phyloP scores from a whole-genome alignment of 108 stramenopile species.

The Schizochytrium sp. region DNA sequence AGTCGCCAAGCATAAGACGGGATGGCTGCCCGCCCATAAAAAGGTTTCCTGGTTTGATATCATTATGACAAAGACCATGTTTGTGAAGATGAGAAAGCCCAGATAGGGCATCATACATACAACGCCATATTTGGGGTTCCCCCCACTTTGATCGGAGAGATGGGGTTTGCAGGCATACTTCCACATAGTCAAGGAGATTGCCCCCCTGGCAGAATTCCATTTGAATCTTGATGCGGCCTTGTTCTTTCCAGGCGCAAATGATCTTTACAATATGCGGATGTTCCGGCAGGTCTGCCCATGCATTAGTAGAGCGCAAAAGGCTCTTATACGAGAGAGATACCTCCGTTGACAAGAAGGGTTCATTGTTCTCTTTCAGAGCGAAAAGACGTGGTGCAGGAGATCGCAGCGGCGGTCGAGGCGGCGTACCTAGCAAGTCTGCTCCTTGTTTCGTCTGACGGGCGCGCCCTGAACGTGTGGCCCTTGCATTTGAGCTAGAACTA shows the following conservation, averaged over 20 bases:
- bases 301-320: background rate
- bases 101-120: background rate
- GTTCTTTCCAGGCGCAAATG: conserved; percentile 21
- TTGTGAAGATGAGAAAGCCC: conserved; percentile 25
- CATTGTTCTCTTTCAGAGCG: conserved; percentile 28
- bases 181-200: conserved; percentile 18
- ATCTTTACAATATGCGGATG: conserved; percentile 18
- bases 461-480: background rate
- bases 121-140: conserved; percentile 23
- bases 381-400: background rate
- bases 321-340: background rate
- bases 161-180: background rate
- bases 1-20: conserved; percentile 38
- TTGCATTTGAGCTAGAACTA: background rate
- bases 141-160: background rate
- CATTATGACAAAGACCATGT: conserved; percentile 44
- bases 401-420: background rate
- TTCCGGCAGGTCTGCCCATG: background rate
- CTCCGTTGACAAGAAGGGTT: background rate
- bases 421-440: background rate
- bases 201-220: conserved; percentile 57
- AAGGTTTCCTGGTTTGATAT: conserved; percentile 55
- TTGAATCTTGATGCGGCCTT: conserved; percentile 3
- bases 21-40: conserved; percentile 25
- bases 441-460: background rate